Conservation (phyloP, 306 rosid species). For the Citrullus amarus region DNA sequence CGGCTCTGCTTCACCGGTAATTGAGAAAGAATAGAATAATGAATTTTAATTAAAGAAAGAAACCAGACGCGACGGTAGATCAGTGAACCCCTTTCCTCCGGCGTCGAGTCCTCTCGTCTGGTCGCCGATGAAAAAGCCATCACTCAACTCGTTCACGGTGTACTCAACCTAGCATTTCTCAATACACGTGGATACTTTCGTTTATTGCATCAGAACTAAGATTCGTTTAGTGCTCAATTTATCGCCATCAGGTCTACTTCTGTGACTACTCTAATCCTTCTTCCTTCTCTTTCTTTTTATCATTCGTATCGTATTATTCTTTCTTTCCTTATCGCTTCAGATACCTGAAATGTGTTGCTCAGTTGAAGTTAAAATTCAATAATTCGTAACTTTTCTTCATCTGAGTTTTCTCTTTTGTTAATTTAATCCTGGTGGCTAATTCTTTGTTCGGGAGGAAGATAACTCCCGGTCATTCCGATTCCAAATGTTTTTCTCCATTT, state of each 20-base stretch:
- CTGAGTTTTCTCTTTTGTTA: background rate
- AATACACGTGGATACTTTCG: background rate
- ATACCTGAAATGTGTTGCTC: background rate
- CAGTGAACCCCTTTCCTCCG: background rate
- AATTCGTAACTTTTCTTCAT: background rate
- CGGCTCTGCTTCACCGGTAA: background rate
- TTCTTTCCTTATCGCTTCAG: background rate
- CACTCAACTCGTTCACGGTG: background rate
- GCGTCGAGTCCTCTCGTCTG: background rate
- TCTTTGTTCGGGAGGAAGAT: background rate
- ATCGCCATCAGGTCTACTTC: background rate
- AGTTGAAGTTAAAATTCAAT: background rate
- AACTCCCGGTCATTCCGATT: background rate
- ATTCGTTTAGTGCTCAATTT: background rate
- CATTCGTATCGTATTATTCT: background rate
- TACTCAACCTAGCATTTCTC: background rate
- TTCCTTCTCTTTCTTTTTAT: background rate
- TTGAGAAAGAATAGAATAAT: background rate
- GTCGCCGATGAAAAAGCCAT: background rate
- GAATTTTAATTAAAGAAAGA: background rate
- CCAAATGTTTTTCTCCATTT: background rate
- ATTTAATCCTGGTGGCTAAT: background rate
- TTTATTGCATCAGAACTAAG: background rate
- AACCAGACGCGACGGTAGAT: background rate
- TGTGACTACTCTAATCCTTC: background rate